These are phyloP conservation scores for Ilex asprella DNA, from an alignment of 257 asterid genomes.

Conservation along the genomic window DNA sequence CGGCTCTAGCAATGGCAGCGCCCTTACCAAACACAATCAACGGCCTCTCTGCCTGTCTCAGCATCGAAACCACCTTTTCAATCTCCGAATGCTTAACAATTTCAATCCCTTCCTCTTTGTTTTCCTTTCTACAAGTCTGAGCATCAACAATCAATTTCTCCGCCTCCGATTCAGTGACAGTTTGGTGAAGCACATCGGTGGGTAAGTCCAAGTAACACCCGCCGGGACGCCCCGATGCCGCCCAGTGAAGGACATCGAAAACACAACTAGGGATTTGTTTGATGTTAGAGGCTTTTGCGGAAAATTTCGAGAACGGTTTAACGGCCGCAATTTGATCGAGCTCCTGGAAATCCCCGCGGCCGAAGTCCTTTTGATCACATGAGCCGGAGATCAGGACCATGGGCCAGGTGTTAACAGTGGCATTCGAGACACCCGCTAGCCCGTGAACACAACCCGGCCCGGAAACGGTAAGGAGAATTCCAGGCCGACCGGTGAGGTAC, in stretches of 20 bases:
- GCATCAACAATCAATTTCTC: slow-evolving; percentile 48
- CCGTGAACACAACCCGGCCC: slow-evolving; percentile 98
- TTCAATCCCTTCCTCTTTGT: slow-evolving; percentile 20
- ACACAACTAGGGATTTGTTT: slow-evolving; percentile 47
- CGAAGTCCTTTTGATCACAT: slow-evolving; percentile 61
- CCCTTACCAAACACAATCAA: slow-evolving; percentile 89
- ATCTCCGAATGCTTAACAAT: slow-evolving; percentile 32
- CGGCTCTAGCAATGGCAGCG: slow-evolving; percentile 73
- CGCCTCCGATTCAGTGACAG: slow-evolving; percentile 48
- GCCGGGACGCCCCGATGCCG: slow-evolving; percentile 62
- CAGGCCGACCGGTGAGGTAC: slow-evolving; percentile 80
- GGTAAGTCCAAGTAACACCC: slow-evolving; percentile 83
- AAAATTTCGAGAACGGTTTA: slow-evolving; percentile 66
- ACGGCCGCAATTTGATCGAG: slow-evolving; percentile 77
- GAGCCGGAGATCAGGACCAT: slow-evolving; percentile 88
- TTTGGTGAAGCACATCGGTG: slow-evolving; percentile 69
- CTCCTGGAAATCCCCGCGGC: slow-evolving; percentile 90
- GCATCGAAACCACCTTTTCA: slow-evolving; percentile 54
- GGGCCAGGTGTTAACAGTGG: slow-evolving; percentile 76
- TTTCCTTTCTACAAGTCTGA: slow-evolving; percentile 30
- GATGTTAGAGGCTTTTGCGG: slow-evolving; percentile 64
- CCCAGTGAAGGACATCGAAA: slow-evolving; percentile 58
- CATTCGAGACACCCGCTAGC: slow-evolving; percentile 90
- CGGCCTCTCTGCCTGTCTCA: slow-evolving; percentile 77
- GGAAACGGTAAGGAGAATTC: slow-evolving; percentile 83